phyloP scores from a whole-genome alignment of 2,329 filamentous ascomycete genomes.

The Epichloe bromicola region DNA sequence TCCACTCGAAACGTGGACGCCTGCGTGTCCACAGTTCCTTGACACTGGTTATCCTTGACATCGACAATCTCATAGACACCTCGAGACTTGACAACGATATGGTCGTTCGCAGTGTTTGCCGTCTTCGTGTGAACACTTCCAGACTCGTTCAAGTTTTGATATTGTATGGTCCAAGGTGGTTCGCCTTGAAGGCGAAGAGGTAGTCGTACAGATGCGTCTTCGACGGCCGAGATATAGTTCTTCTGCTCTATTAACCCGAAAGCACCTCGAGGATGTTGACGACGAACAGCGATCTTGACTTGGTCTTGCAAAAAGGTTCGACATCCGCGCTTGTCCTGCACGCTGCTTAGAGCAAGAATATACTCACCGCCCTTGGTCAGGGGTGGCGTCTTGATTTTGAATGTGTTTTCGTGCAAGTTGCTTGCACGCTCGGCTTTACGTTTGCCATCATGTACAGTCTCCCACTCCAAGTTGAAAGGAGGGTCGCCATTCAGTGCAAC shows the following conservation, averaged over 20 bases:
- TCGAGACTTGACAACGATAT: slow-evolving; percentile 48
- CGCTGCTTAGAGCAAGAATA: slow-evolving; percentile 68
- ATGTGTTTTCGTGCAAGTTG: slow-evolving; percentile 47
- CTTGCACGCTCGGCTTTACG: slow-evolving; percentile 55
- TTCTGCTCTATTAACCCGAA: slow-evolving; percentile 82
- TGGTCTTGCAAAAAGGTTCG: slow-evolving; percentile 77
- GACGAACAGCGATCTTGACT: slow-evolving; percentile 71
- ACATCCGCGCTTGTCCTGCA: slow-evolving; percentile 78
- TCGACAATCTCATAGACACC: slow-evolving; percentile 72
- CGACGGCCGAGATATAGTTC: slow-evolving; percentile 59
- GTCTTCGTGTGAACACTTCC: slow-evolving; percentile 33
- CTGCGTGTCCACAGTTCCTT: slow-evolving; percentile 62
- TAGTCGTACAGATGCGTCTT: slow-evolving; percentile 59
- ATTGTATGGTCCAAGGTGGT: slow-evolving; percentile 70
- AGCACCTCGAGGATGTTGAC: slow-evolving; percentile 73
- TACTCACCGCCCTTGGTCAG: slow-evolving; percentile 81
- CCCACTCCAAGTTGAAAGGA: slow-evolving; percentile 85
- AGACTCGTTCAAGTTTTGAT: slow-evolving; percentile 51
- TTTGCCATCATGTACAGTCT: slow-evolving; percentile 80
- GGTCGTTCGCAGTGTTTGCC: slow-evolving; percentile 49
- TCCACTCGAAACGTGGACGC: slow-evolving; percentile 66
- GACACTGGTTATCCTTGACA: slow-evolving; percentile 68
- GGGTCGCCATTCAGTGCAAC: slow-evolving; percentile 68
- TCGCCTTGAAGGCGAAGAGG: slow-evolving; percentile 79
- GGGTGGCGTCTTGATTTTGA: slow-evolving; percentile 62